phyloP scores from a whole-genome alignment of 129 eudicot genomes.

The Smallanthus sonchifolius region DNA sequence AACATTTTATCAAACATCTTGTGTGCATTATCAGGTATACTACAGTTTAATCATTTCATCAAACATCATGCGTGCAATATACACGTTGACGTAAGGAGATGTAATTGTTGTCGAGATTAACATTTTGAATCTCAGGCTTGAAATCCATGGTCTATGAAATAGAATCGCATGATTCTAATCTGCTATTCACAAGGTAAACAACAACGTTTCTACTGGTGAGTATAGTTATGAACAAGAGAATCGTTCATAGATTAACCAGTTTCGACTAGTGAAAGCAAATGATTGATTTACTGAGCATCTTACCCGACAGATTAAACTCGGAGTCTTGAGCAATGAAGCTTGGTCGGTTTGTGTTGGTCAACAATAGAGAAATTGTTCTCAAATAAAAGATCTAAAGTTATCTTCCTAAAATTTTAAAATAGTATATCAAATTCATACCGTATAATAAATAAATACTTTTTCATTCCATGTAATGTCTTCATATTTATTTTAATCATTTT shows the following conservation, averaged over 20 bases:
- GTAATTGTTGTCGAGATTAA: background rate
- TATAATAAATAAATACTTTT: too few species aligned
- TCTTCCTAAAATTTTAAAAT: too few species aligned
- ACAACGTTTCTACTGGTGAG: background rate
- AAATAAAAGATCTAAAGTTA: too few species aligned
- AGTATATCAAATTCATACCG: too few species aligned
- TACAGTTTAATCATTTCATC: conserved; percentile 11
- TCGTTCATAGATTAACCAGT: background rate
- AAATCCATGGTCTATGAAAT: background rate
- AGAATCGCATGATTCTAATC: conserved; percentile 11
- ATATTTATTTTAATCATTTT: too few species aligned
- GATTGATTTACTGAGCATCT: conserved; percentile 1
- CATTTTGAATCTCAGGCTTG: background rate
- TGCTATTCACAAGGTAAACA: conserved; percentile 16
- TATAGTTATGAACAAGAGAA: background rate
- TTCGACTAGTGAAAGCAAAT: background rate
- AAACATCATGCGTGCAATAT: conserved; percentile 20
- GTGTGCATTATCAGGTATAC: background rate
- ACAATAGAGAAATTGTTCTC: background rate
- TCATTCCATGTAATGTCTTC: too few species aligned
- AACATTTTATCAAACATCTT: conserved; percentile 25
- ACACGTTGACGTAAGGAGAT: background rate
- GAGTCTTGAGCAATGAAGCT: background rate
- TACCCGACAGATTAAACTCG: conserved; percentile 5
- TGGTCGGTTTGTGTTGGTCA: background rate